Percentiles rank a stretch among this genome's conserved stretches.
These are phyloP conservation scores for Hapsidospora chrysogenum DNA, from an alignment of 495 filamentous ascomycete species.

Conservation along the genomic window DNA sequence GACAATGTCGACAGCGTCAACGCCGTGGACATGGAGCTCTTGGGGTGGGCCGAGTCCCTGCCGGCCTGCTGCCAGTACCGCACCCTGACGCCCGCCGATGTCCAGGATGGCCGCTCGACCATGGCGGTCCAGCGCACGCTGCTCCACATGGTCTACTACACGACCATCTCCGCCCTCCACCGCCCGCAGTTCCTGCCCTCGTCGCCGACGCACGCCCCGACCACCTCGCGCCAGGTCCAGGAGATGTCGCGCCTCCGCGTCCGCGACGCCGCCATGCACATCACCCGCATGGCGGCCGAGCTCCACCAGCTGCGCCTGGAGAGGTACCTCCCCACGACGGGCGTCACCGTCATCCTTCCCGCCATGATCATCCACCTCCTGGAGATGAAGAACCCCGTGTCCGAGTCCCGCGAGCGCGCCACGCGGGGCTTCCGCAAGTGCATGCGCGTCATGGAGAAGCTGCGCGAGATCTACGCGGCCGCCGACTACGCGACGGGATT, in stretches of 20 bases:
- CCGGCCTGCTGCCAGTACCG: conserved; percentile 49
- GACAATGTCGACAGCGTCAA: conserved; percentile 59
- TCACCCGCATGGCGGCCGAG: conserved; percentile 60
- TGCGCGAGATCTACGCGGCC: conserved; percentile 72
- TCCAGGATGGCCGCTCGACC: conserved; percentile 17
- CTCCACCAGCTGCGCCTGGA: conserved; percentile 53
- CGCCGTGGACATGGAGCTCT: conserved; percentile 54
- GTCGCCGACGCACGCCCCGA: conserved; percentile 37
- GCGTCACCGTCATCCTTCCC: conserved; percentile 75
- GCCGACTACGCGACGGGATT: conserved; percentile 78
- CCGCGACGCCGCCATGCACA: conserved; percentile 59
- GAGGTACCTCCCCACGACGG: conserved; percentile 67
- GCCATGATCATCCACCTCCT: conserved; percentile 84
- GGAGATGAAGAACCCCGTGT: conserved; percentile 67
- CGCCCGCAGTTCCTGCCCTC: conserved; percentile 73
- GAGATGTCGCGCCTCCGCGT: conserved; percentile 69
- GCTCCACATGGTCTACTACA: conserved; percentile 78
- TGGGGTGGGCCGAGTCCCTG: conserved; percentile 52
- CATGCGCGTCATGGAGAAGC: conserved; percentile 65
- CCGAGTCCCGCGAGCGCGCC: conserved; percentile 46
- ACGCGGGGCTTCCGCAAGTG: conserved; percentile 68
- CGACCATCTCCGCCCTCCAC: conserved; percentile 74
- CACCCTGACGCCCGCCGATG: conserved; percentile 27
- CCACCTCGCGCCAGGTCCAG: conserved; percentile 41
- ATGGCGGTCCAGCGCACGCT: conserved; percentile 61